Evolutionary conservation across 495 filamentous ascomycete genomes (phyloP).

Genomic region (Hyphodiscus hymeniophilus): DNA sequence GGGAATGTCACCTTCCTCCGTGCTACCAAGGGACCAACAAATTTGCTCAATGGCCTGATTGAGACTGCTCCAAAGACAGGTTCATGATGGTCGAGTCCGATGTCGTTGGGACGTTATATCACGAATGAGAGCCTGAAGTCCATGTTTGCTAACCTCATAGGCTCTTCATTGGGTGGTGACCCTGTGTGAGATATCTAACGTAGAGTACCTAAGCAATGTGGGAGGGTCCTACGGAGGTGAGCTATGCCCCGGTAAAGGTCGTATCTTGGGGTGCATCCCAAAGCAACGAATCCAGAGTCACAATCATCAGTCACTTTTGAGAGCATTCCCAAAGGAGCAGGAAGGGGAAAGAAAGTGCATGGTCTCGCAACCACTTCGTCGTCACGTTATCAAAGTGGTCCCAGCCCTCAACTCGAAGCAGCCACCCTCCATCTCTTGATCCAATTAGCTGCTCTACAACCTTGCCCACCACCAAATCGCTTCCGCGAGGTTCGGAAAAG

Average conservation of each 20-base stretch:
- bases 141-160: slow-evolving; percentile 10
- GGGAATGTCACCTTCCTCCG: no score
- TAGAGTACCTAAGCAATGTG: no score
- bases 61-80: background rate
- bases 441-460: slow-evolving; percentile 17
- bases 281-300: no score
- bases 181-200: background rate
- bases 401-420: slow-evolving; percentile 4
- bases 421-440: background rate
- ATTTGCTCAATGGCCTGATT: background rate
- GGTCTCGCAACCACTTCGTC: slow-evolving; percentile 12
- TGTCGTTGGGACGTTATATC: background rate
- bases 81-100: background rate
- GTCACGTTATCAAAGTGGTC: slow-evolving; percentile 18
- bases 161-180: slow-evolving; percentile 16
- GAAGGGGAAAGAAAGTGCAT: background rate
- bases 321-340: background rate
- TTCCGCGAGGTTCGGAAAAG: background rate
- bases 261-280: no score
- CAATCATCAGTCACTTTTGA: no score
- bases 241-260: no score
- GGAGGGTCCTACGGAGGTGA: no score
- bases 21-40: no score
- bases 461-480: slow-evolving; percentile 6
- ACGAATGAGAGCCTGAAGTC: slow-evolving; percentile 9